Conservation (phyloP, 164 flowering plant genomes). For the Platanus orientalis region DNA sequence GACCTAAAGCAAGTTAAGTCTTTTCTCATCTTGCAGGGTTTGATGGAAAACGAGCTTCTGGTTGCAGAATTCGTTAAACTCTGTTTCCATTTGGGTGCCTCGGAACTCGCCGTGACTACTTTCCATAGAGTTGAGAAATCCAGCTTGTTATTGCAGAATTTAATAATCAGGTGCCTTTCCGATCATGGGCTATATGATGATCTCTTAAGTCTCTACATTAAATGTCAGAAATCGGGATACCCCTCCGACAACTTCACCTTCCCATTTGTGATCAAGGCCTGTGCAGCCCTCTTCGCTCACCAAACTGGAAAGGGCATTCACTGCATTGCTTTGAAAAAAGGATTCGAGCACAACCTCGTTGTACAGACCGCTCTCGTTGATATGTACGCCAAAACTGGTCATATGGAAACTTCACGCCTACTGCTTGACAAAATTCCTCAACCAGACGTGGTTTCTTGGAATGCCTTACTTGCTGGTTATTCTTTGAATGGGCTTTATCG, state of each 20-base stretch:
- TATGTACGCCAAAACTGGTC: constrained; percentile 14
- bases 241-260: constrained; percentile 16
- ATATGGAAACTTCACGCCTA: constrained; percentile 3
- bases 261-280: constrained; percentile 18
- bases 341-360: constrained; percentile 12
- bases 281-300: constrained; percentile 1
- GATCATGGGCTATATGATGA: constrained; percentile 10
- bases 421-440: constrained; percentile 25
- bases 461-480: constrained; percentile 34
- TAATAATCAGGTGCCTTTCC: constrained; percentile 15
- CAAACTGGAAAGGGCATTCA: constrained; percentile 11
- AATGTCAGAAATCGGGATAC: constrained; percentile 1
- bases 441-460: constrained; percentile 43
- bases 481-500: constrained; percentile 14
- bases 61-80: constrained; percentile 5
- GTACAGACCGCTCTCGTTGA: constrained; percentile 14
- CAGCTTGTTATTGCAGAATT: constrained; percentile 17
- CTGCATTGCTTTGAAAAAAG: constrained; percentile 11
- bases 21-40: constrained; percentile 9
- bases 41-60: constrained; percentile 5
- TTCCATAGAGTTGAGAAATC: constrained; percentile 4
- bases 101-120: constrained; percentile 4
- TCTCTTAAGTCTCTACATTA: constrained; percentile 7
- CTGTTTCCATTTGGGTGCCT: constrained; percentile 8
- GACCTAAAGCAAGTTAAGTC: constrained; percentile 10